A percentile compares a stretch with the other conserved stretches of the same genome.
Conservation (phyloP, 1,284 basidiomycete species). For the Marasmius tenuissimus region DNA sequence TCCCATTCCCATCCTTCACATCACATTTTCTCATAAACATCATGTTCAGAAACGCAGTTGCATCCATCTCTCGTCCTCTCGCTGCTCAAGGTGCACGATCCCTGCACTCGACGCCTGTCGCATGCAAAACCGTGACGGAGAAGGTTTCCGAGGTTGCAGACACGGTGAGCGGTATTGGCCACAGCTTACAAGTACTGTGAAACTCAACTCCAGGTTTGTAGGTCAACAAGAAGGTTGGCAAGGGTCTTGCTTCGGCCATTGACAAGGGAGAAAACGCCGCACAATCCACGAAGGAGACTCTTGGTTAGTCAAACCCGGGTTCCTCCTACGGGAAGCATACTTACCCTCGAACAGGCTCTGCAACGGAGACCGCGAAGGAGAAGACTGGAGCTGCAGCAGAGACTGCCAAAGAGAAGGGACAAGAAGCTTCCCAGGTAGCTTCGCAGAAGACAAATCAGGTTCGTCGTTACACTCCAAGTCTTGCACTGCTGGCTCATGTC, state of each 20-base stretch:
- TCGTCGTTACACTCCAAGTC: neutral
- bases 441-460: slow-evolving; percentile 44
- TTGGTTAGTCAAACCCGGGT: slow-evolving; percentile 38
- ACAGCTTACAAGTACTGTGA: neutral
- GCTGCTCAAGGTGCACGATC: slow-evolving; percentile 25
- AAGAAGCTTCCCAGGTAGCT: slow-evolving; percentile 31
- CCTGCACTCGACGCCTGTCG: slow-evolving; percentile 48
- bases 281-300: slow-evolving; percentile 51
- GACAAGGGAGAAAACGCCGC: slow-evolving; percentile 62
- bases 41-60: slow-evolving; percentile 25
- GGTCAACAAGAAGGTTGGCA: slow-evolving; percentile 64
- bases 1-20: no score
- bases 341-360: slow-evolving; percentile 22
- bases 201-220: slow-evolving; percentile 22
- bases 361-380: slow-evolving; percentile 30
- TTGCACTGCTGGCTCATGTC: neutral
- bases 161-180: slow-evolving; percentile 36
- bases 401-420: slow-evolving; percentile 31
- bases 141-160: slow-evolving; percentile 63
- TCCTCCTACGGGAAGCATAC: neutral
- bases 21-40: neutral
- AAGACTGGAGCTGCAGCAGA: slow-evolving; percentile 30
- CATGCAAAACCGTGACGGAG: slow-evolving; percentile 55
- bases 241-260: slow-evolving; percentile 61
- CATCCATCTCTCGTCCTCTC: slow-evolving; percentile 19